Percentiles rank a stretch among this genome's conserved stretches.
These are phyloP conservation scores for Schwanniomyces etchellsii DNA, from an alignment of 1,139 yeast species.

Conservation along the genomic window DNA sequence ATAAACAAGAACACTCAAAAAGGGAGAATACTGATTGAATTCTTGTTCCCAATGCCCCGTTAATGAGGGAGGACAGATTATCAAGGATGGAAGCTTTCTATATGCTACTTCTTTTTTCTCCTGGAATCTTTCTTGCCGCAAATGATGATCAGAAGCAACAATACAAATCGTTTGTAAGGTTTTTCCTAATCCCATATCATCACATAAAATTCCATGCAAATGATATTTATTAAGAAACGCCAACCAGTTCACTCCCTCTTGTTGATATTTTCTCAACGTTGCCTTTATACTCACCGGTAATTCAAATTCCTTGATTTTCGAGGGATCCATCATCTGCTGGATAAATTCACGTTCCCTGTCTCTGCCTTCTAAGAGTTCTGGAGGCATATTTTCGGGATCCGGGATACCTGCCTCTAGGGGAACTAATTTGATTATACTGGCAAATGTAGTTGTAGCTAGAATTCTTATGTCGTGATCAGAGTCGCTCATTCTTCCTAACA, in stretches of 20 bases:
- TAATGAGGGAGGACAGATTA: conserved; percentile 93
- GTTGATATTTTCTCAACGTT: conserved; percentile 90
- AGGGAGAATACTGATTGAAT: conserved; percentile 84
- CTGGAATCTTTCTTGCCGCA: conserved; percentile 65
- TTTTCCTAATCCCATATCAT: conserved; percentile 99
- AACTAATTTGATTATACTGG: conserved; percentile 88
- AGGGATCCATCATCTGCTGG: conserved; percentile 98
- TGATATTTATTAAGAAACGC: conserved; percentile 94
- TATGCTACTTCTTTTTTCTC: conserved; percentile 62
- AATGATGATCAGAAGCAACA: conserved; percentile 90
- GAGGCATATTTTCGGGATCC: conserved; percentile 91
- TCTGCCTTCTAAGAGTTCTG: conserved; percentile 77
- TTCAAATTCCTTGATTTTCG: conserved; percentile 81
- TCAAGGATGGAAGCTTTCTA: conserved; percentile 74
- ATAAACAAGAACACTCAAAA: conserved; percentile 74
- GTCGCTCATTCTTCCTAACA: conserved; percentile 97
- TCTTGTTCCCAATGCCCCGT: conserved; percentile 99
- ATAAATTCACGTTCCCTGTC: conserved; percentile 93
- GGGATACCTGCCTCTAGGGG: conserved; percentile 98
- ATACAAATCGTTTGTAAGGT: conserved; percentile 96
- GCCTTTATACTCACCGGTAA: conserved; percentile 92
- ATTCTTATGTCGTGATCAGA: conserved; percentile 84
- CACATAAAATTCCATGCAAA: conserved; percentile 94
- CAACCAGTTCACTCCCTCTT: conserved; percentile 98
- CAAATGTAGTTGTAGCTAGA: conserved; percentile 93